A percentile compares a stretch with the other conserved stretches of the same genome.
phyloP scores from a whole-genome alignment of 2,329 filamentous ascomycete genomes.

The Fusarium sp. region DNA sequence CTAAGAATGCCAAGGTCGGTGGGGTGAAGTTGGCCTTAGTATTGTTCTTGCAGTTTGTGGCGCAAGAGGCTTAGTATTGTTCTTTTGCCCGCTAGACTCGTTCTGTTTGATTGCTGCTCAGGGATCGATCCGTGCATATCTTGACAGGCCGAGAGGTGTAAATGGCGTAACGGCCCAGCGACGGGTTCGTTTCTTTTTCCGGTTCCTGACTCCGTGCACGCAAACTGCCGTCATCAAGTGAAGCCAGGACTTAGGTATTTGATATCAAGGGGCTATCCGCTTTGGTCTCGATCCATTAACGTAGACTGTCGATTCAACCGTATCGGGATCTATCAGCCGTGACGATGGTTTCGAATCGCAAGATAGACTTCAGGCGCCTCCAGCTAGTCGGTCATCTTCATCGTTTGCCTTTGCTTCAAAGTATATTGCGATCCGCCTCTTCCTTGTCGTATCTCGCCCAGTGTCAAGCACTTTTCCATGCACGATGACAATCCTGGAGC shows the following conservation, averaged over 20 bases:
- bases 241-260: not conserved
- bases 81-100: slow-evolving; percentile 31
- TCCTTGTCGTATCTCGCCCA: slow-evolving; percentile 9
- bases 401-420: slow-evolving; percentile 13
- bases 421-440: slow-evolving; percentile 13
- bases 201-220: slow-evolving; percentile 26
- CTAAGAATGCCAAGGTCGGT: slow-evolving; percentile 24
- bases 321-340: not conserved
- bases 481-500: not conserved
- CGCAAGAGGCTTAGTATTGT: slow-evolving; percentile 49
- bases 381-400: slow-evolving; percentile 11
- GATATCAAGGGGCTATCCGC: slow-evolving; percentile 7
- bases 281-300: slow-evolving; percentile 23
- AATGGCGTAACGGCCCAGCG: slow-evolving; percentile 17
- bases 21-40: slow-evolving; percentile 41
- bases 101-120: slow-evolving; percentile 8
- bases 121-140: slow-evolving; percentile 30
- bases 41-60: slow-evolving; percentile 50
- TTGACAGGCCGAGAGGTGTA: slow-evolving; percentile 32
- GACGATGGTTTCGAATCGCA: slow-evolving; percentile 7
- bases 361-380: slow-evolving; percentile 13
- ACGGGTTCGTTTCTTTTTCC: slow-evolving; percentile 23
- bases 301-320: not conserved
- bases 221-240: slow-evolving; percentile 10
- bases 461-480: not conserved